A percentile compares a stretch with the other conserved stretches of the same genome.
These are phyloP conservation scores for Phallus indusiatus DNA, from an alignment of 768 basidiomycete genomes.

Conservation along the genomic window DNA sequence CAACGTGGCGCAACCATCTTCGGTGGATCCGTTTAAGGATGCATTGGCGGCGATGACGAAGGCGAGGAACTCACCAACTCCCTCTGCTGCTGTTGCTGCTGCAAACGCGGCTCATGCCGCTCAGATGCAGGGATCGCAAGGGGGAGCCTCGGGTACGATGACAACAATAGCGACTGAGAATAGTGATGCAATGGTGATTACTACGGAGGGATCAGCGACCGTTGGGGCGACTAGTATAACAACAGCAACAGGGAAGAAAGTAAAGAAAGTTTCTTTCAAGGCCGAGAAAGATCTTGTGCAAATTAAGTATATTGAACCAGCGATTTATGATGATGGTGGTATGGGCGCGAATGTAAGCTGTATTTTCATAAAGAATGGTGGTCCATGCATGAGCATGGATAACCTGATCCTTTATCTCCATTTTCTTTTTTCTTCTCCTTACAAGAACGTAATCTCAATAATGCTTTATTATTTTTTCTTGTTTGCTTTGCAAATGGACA, in stretches of 20 bases:
- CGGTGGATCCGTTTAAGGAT: conserved; percentile 76
- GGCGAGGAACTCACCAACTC: conserved; percentile 46
- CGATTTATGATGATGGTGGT: conserved; percentile 84
- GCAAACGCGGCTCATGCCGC: conserved; percentile 5
- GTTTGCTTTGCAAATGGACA: conserved; percentile 9
- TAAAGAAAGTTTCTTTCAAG: conserved; percentile 74
- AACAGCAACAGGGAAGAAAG: conserved; percentile 45
- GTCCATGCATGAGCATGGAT: not conserved
- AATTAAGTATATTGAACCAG: conserved; percentile 73
- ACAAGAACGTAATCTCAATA: not conserved
- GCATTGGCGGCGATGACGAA: conserved; percentile 68
- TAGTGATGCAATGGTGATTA: conserved; percentile 23
- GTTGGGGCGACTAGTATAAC: conserved; percentile 10
- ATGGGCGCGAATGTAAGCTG: conserved; percentile 59
- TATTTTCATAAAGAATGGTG: conserved; percentile 25
- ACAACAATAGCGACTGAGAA: not conserved
- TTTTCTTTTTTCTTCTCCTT: not conserved
- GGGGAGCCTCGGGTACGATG: not conserved
- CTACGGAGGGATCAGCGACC: conserved; percentile 24
- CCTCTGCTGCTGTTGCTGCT: conserved; percentile 22
- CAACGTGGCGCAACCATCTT: conserved; percentile 67
- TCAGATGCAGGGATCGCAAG: conserved; percentile 9
- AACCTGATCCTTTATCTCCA: not conserved
- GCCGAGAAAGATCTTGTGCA: conserved; percentile 64
- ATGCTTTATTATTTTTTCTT: not conserved